These are phyloP conservation scores for Emergomyces orientalis DNA, from an alignment of 2,329 filamentous ascomycete species.

Conservation along the genomic window DNA sequence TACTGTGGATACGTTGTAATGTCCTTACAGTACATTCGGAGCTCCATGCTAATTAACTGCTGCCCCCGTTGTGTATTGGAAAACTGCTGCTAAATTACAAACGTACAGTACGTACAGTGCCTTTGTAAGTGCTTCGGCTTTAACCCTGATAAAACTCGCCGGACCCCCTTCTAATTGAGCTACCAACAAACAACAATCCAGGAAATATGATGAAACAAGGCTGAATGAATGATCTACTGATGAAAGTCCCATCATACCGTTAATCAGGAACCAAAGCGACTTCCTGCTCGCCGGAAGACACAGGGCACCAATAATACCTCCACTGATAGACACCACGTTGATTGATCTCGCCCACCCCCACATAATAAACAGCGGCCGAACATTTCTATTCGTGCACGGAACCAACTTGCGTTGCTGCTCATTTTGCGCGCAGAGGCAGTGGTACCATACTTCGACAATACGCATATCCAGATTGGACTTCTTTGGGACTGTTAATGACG, in stretches of 20 bases:
- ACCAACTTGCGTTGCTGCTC: not conserved
- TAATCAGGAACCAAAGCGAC: not conserved
- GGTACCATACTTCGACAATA: not conserved
- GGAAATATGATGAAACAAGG: not conserved
- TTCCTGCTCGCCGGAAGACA: not conserved
- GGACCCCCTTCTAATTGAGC: not conserved
- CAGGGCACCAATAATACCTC: not conserved
- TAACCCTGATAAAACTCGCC: not conserved
- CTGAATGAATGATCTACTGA: not conserved
- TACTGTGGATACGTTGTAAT: not conserved
- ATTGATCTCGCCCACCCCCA: not conserved
- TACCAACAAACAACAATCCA: not conserved
- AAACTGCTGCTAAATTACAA: not conserved
- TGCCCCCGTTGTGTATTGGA: not conserved
- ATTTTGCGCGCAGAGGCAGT: not conserved
- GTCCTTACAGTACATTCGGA: not conserved
- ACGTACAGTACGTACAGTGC: no score
- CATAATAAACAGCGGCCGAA: not conserved
- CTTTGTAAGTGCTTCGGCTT: not conserved
- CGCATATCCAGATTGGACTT: not conserved
- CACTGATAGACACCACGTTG: not conserved
- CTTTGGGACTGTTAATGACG: not conserved
- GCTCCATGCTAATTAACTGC: not conserved
- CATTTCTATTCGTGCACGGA: not conserved
- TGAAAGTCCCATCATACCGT: not conserved